Base-by-base conservation (phyloP, 345 rosid genomes). In the Clarkia xantiana region DNA sequence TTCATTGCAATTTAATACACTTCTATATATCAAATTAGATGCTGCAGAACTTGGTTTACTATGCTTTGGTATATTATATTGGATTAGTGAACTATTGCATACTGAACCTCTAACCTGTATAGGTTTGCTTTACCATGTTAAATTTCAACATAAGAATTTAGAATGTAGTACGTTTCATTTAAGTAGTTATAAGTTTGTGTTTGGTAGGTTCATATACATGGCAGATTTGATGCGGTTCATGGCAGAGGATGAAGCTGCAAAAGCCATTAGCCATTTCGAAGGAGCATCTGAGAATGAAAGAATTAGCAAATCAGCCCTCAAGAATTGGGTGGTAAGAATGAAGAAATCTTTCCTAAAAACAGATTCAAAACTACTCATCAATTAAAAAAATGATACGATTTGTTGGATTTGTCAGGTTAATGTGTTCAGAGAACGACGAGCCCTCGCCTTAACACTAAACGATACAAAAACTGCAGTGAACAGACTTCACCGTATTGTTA, bases 391-490 rank as follows among this genome's bases (percentile, higher is more conserved):
- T n/a, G n/a, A n/a, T n/a, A n/a, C n/a, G n/a, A n/a, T n/a, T n/a
- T n/a, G n/a, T n/a, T n/a, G n/a, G n/a, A n/a, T n/a, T 2, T 19
- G 18, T 25, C 52, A 73, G 78, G 78, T 73, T 9, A 69, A 63
- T 56, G 75, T 67, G 11, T 73, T 73, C 18, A 70, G 78, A 42
- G 78, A 66, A 43, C 68, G 78, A 50, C 66, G 65, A 49, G 78
- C 78, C 13, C 72, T 73, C 9, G 64, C 78, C 5, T 44, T 73
- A 44, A 66, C 78, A 0, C 36, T 73, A 42, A 65, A 73, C 42
- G 78, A 73, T 39, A 70, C 78, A 14, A 70, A 70, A 19, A 73
- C 78, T 23, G 78, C 78, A 3, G 78, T 73, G 51, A 73, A 70
- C 61, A 63, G 64, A 47, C 78, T 73, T 39, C 78, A 70, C 22